Evolutionary conservation across 2,329 filamentous ascomycete species (phyloP), one percentile per base, ranked within the genome.

Genomic region (Xylariaceae sp.): DNA sequence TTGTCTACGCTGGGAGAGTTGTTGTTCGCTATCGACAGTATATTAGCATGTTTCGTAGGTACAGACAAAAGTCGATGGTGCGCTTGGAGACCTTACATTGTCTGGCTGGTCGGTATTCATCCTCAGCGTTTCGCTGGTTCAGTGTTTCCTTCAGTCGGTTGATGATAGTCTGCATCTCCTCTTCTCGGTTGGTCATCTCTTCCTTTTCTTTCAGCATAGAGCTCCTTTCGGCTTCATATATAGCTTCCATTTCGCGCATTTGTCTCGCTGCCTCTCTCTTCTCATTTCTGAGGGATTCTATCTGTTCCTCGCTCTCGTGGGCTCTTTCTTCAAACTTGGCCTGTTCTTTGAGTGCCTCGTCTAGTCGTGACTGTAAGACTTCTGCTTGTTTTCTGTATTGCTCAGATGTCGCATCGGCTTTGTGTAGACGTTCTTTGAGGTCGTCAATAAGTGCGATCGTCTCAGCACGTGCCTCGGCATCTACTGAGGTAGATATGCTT

Each of bases 151-250:
- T 98, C 67, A 99, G 79, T 53, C 94, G 84, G 76, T 96, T 92
- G 69, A 98, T 95, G 52, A 94, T 89, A 56, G 85, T 81, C 74
- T 96, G 91, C 83, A 98, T 87, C 74, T 96, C 92, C 70, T 96
- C 92, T 71, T 97, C 92, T 55, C 88, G 84, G 66, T 88, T 89
- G 52, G 84, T 81, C 75, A 93, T 89, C 67, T 96, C 91, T 64
- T 97, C 93, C 78, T 96, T 95, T 74, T 98, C 94, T 75, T 93
- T 92, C 70, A 91, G 87, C 77, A 94, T 90, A 52, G 91, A 87
- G 69, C 88, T 91, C 62, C 92, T 86, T 76, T 99, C 95, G 40
- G 90, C 87, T 74, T 98, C 94, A 73, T 96, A 96, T 63, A 96
- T 93, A 63, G 88, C 87, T 75, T 97, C 93, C 78, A 97, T 87